Percentiles rank a stretch among this genome's conserved stretches.
Conservation (phyloP, 2,329 filamentous ascomycete genomes). For the Clonostachys chloroleuca region DNA sequence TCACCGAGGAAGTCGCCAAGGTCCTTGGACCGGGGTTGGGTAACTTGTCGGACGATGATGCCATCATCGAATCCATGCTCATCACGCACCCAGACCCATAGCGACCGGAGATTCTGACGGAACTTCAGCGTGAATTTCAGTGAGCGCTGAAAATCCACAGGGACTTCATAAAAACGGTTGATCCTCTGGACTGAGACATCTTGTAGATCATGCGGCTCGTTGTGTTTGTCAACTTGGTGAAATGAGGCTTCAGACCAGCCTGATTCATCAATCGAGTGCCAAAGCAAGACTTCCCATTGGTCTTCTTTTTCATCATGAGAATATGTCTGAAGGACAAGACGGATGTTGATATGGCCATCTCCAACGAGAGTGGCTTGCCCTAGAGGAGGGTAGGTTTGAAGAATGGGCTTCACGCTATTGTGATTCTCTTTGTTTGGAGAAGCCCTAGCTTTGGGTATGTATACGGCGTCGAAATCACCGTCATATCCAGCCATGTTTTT, state of each 20-base stretch:
- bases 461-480: background rate
- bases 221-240: conserved; percentile 10
- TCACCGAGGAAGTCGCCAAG: conserved; percentile 52
- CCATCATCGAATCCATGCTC: conserved; percentile 61
- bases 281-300: conserved; percentile 70
- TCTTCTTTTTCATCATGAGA: conserved; percentile 39
- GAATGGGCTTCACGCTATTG: conserved; percentile 22
- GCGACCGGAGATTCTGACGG: conserved; percentile 40
- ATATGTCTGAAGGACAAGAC: conserved; percentile 66
- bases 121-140: conserved; percentile 71
- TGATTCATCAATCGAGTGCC: conserved; percentile 58
- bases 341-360: conserved; percentile 49
- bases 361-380: conserved; percentile 66
- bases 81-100: conserved; percentile 70
- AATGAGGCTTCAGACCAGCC: conserved; percentile 50
- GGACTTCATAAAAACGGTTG: conserved; percentile 49
- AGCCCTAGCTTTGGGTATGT: background rate
- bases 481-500: background rate
- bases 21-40: conserved; percentile 23
- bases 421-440: background rate
- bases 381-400: conserved; percentile 62
- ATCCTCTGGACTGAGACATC: conserved; percentile 10
- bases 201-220: conserved; percentile 47
- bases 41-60: conserved; percentile 29
- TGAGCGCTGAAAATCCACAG: conserved; percentile 40